Base-by-base conservation (phyloP, 2,329 filamentous ascomycete genomes). In the Pleoardoris graminearum region DNA sequence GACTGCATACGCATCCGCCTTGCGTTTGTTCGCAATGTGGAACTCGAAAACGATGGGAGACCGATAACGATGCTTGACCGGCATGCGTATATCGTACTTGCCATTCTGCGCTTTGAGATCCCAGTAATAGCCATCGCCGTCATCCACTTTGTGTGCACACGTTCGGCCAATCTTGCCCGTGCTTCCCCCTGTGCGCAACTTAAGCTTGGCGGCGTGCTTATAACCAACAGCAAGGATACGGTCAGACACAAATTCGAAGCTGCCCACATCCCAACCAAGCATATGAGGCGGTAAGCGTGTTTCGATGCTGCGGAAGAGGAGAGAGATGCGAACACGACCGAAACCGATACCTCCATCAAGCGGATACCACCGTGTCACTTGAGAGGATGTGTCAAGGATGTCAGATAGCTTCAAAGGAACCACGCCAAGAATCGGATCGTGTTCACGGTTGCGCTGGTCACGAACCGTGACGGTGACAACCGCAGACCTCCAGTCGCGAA, bases 261-360 rank as follows among this genome's bases (percentile, higher is more conserved):
- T 96, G 30, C 94, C 94, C 37, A 97, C 90, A 55, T 97, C 91
- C 90, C 93, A 97, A 8, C 93, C 91, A 4, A 97, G 82, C 73
- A 96, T 88, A 35, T 86, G 78, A 0, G 89, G 89, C n/a, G 92
- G 92, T 1, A 97, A 80, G 39, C 85, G 85, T 48, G 93, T 88
- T 71, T 96, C 92, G 37, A 97, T 84, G 23, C 90, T 92, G 23
- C 93, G 87, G 83, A 97, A 96, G 3, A 97, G 81, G 3, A 97
- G 75, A 0, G 91, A 96, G 60, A 99, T 88, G 35, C 92, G 87
- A 54, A 96, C 82, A 7, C 93, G 88, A 33, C 94, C 94, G 59
- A 94, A 97, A 0, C 94, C 77, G 57, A 97, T 87, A 10, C 94
- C 94, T 19, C 93, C 94, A 67, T 96, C 92, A 0, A 99, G 82